Evolutionary conservation across 352 stramenopile genomes (phyloP).

Genomic region (Globisporangium nunn): DNA sequence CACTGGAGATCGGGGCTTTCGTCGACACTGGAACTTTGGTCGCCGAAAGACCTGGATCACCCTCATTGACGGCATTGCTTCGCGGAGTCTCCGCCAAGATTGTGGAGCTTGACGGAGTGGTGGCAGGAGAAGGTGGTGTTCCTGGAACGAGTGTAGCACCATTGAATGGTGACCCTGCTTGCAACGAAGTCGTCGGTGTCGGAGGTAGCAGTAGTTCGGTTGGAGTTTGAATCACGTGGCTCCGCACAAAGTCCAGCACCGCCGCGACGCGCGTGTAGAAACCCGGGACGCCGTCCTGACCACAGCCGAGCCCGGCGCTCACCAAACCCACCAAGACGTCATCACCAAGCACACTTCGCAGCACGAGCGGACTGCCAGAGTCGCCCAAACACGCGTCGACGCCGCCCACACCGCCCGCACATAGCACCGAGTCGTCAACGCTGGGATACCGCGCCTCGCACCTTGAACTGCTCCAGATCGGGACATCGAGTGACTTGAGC

Average conservation of each 20-base stretch:
- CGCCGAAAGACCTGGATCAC: too few relatives aligned
- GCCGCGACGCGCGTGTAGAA: slow-evolving; percentile 1
- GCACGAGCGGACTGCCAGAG: slow-evolving; percentile 5
- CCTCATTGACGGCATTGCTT: too few relatives aligned
- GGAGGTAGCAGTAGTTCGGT: too few relatives aligned
- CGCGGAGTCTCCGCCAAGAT: too few relatives aligned
- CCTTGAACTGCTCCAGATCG: slow-evolving; percentile 1
- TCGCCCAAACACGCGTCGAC: slow-evolving; percentile 1
- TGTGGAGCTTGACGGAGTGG: too few relatives aligned
- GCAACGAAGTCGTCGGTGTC: too few relatives aligned
- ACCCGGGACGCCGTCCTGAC: background rate
- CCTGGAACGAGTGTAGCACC: too few relatives aligned
- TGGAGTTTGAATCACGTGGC: too few relatives aligned
- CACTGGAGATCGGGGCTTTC: background rate
- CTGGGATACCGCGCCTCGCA: background rate
- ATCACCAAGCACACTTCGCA: background rate
- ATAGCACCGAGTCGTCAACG: slow-evolving; percentile 3
- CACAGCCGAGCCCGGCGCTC: slow-evolving; percentile 5
- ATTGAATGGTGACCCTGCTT: too few relatives aligned
- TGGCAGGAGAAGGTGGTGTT: too few relatives aligned
- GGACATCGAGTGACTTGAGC: background rate
- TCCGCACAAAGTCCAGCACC: background rate
- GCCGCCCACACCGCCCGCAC: background rate
- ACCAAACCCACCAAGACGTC: background rate
- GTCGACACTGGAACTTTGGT: background rate